Conservation (phyloP, 148 eudicot genomes). For the Tetragonia tetragonoides region DNA sequence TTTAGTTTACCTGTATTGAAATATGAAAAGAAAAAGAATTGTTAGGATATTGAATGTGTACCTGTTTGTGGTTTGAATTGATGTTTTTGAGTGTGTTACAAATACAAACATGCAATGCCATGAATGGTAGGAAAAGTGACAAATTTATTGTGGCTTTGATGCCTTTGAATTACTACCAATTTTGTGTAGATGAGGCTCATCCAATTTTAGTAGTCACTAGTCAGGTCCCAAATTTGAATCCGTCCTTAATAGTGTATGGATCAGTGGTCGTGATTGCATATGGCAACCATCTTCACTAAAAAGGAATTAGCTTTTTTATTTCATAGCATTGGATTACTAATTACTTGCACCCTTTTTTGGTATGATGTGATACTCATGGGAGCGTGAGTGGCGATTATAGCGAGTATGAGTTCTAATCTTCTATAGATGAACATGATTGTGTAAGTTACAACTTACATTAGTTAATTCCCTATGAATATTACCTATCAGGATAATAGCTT, state of each 20-base stretch:
- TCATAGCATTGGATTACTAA: too few relatives aligned
- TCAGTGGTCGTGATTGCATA: too few relatives aligned
- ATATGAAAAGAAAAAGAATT: not conserved
- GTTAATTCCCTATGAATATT: too few relatives aligned
- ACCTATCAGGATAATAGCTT: too few relatives aligned
- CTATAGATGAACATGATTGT: too few relatives aligned
- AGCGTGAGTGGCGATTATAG: too few relatives aligned
- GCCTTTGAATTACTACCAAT: not conserved
- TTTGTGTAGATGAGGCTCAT: not conserved
- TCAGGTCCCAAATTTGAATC: not conserved
- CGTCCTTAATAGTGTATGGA: not conserved
- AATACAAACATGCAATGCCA: not conserved
- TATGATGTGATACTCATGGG: too few relatives aligned
- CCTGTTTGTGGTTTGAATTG: not conserved
- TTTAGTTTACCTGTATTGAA: not conserved
- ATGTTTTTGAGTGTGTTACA: not conserved
- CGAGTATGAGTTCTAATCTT: too few relatives aligned
- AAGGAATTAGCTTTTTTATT: too few relatives aligned
- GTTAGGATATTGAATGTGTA: slow-evolving; percentile 9
- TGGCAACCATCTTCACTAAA: too few relatives aligned
- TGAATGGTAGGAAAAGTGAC: slow-evolving; percentile 14
- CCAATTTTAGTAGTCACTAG: not conserved
- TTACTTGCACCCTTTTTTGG: too few relatives aligned
- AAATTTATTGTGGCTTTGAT: not conserved
- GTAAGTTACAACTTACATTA: too few relatives aligned